Conservation (phyloP, 2,329 filamentous ascomycete species). For the Lachnellula subtilissima region DNA sequence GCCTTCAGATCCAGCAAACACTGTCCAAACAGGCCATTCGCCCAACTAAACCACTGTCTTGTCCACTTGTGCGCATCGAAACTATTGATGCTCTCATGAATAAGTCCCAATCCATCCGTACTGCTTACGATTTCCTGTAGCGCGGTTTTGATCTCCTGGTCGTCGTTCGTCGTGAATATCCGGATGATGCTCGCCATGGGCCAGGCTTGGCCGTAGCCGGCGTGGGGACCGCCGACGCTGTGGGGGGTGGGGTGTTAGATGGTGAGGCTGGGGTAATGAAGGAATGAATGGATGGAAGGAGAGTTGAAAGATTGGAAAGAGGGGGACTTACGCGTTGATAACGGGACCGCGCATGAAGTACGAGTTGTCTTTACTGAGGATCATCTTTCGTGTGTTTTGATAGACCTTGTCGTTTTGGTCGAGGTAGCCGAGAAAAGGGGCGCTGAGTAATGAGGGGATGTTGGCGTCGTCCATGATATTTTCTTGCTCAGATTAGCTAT, state of each 20-base stretch:
- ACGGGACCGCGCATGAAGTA: slow-evolving; percentile 56
- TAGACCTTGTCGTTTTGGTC: slow-evolving; percentile 60
- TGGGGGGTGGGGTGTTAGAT: slow-evolving; percentile 33
- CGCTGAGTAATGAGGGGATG: slow-evolving; percentile 60
- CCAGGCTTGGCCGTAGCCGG: slow-evolving; percentile 55
- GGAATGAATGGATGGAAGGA: slow-evolving; percentile 52
- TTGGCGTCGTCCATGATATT: slow-evolving; percentile 71
- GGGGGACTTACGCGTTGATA: slow-evolving; percentile 51
- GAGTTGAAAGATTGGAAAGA: slow-evolving; percentile 41
- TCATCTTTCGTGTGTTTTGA: slow-evolving; percentile 73
- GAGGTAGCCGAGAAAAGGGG: slow-evolving; percentile 60
- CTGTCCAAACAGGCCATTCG: slow-evolving; percentile 82
- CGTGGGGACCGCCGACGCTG: slow-evolving; percentile 63
- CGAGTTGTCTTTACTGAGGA: slow-evolving; percentile 70
- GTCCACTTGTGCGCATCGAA: slow-evolving; percentile 39
- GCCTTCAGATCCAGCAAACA: slow-evolving; percentile 71
- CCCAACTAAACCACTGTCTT: slow-evolving; percentile 70
- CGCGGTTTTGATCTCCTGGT: slow-evolving; percentile 29
- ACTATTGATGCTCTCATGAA: slow-evolving; percentile 45
- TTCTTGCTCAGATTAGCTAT: slow-evolving; percentile 24
- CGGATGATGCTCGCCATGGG: slow-evolving; percentile 52
- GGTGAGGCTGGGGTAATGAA: not conserved
- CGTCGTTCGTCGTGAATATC: slow-evolving; percentile 43
- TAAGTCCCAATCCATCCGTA: slow-evolving; percentile 35
- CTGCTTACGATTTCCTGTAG: slow-evolving; percentile 26